These are phyloP conservation scores for Fusarium armeniacum DNA, from an alignment of 2,329 filamentous ascomycete species.

Conservation along the genomic window DNA sequence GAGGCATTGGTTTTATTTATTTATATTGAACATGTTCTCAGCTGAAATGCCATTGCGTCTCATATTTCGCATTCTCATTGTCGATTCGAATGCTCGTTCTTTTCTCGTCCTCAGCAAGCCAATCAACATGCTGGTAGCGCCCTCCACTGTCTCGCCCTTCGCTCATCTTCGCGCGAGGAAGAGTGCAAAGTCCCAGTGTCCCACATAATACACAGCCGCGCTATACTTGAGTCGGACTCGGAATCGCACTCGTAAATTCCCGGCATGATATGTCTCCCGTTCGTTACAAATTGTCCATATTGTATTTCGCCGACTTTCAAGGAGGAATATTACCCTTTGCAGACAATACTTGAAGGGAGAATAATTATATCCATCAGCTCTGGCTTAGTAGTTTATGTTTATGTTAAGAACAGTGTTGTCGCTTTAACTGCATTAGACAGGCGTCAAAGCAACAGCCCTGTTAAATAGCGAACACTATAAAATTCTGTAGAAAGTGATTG, in stretches of 20 bases:
- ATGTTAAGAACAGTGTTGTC: slow-evolving; percentile 59
- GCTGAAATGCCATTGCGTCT: background rate
- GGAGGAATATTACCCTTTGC: slow-evolving; percentile 54
- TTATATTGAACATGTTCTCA: background rate
- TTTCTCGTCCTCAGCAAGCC: background rate
- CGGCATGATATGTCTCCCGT: slow-evolving; percentile 41
- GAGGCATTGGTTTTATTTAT: background rate
- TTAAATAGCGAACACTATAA: slow-evolving; percentile 59
- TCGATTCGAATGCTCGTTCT: background rate
- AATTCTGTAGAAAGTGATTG: slow-evolving; percentile 54
- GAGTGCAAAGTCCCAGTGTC: background rate
- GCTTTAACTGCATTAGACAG: slow-evolving; percentile 61
- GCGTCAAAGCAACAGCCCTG: slow-evolving; percentile 58
- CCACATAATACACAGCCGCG: slow-evolving; percentile 20
- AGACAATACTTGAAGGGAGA: slow-evolving; percentile 52
- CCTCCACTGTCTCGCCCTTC: slow-evolving; percentile 22
- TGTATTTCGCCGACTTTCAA: slow-evolving; percentile 58
- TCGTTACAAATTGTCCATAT: slow-evolving; percentile 56
- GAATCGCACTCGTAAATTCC: background rate
- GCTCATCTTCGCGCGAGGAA: slow-evolving; percentile 15
- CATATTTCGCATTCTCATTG: background rate
- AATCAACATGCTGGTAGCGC: background rate
- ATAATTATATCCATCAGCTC: slow-evolving; percentile 47
- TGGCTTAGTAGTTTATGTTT: slow-evolving; percentile 31
- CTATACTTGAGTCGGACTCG: no score